These are phyloP conservation scores for Lepiota brunneoincarnata DNA, from an alignment of 768 basidiomycete genomes.

Conservation along the genomic window DNA sequence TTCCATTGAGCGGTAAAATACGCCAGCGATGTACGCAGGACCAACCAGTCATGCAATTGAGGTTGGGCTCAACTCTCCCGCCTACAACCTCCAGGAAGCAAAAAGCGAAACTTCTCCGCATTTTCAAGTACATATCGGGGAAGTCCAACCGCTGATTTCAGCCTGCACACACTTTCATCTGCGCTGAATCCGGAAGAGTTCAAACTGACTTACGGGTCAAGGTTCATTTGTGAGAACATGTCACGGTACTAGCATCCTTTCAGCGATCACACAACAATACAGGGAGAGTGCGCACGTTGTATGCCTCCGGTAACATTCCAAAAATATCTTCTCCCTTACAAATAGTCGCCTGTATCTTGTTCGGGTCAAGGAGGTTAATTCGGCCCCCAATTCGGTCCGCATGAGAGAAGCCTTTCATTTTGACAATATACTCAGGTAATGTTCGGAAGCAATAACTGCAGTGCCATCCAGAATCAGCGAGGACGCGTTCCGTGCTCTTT, in stretches of 20 bases:
- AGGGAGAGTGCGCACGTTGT: slow-evolving; percentile 36
- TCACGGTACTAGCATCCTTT: slow-evolving; percentile 42
- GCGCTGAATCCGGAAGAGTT: neutral
- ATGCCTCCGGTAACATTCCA: slow-evolving; percentile 63
- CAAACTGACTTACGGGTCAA: slow-evolving; percentile 47
- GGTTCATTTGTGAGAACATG: slow-evolving; percentile 48
- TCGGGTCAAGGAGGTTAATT: slow-evolving; percentile 42
- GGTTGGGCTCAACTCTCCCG: slow-evolving; percentile 23
- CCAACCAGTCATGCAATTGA: neutral
- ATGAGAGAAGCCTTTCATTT: slow-evolving; percentile 63
- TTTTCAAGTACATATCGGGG: slow-evolving; percentile 52
- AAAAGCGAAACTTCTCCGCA: slow-evolving; percentile 45
- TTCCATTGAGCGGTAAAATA: no score
- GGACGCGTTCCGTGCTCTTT: slow-evolving; percentile 41
- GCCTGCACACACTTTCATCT: slow-evolving; percentile 17
- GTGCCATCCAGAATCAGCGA: slow-evolving; percentile 69
- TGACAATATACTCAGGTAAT: slow-evolving; percentile 53
- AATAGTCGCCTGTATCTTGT: slow-evolving; percentile 53
- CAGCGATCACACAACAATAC: neutral
- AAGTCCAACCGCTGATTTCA: slow-evolving; percentile 48
- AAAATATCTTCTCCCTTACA: slow-evolving; percentile 63
- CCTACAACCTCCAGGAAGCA: slow-evolving; percentile 53
- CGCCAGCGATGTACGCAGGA: neutral
- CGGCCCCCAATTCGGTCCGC: slow-evolving; percentile 55
- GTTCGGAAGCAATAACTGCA: slow-evolving; percentile 67